Evolutionary conservation across 1,284 basidiomycete genomes (phyloP).

Genomic region (Phaffia rhodozyma): DNA sequence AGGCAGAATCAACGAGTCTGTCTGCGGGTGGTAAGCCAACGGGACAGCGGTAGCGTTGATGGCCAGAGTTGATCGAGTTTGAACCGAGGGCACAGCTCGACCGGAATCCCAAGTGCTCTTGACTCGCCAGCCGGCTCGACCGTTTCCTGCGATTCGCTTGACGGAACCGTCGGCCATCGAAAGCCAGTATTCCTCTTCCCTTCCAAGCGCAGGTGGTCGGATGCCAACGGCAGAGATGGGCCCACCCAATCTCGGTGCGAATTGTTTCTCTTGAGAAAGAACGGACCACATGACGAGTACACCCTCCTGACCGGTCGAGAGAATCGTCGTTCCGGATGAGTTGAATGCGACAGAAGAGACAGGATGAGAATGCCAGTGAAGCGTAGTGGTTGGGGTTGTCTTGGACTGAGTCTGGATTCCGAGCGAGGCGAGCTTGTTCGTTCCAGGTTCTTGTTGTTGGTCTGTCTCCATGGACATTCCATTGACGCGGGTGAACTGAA

Average conservation of each 20-base stretch:
- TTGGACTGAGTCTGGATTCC: not conserved
- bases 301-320: constrained; percentile 92
- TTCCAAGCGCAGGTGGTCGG: constrained; percentile 39
- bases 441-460: not conserved
- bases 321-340: constrained; percentile 76
- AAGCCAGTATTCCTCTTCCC: constrained; percentile 77
- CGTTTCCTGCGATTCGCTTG: constrained; percentile 59
- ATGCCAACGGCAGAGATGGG: constrained; percentile 59
- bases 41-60: not conserved
- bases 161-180: constrained; percentile 73
- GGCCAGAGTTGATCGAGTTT: constrained; percentile 19
- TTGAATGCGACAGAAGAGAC: constrained; percentile 85
- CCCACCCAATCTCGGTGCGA: constrained; percentile 82
- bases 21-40: constrained; percentile 54
- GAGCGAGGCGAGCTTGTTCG: not conserved
- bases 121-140: constrained; percentile 46
- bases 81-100: constrained; percentile 34
- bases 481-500: not conserved
- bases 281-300: constrained; percentile 94
- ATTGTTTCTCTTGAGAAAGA: constrained; percentile 71
- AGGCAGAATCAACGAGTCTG: constrained; percentile 70
- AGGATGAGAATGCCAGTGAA: constrained; percentile 97
- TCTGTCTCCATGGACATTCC: constrained; percentile 11
- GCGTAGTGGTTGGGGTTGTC: constrained; percentile 57
- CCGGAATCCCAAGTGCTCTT: constrained; percentile 1